Evolutionary conservation across 768 basidiomycete genomes (phyloP), one percentile per base, ranked within the genome.

Genomic region (Podaxis sp.): DNA sequence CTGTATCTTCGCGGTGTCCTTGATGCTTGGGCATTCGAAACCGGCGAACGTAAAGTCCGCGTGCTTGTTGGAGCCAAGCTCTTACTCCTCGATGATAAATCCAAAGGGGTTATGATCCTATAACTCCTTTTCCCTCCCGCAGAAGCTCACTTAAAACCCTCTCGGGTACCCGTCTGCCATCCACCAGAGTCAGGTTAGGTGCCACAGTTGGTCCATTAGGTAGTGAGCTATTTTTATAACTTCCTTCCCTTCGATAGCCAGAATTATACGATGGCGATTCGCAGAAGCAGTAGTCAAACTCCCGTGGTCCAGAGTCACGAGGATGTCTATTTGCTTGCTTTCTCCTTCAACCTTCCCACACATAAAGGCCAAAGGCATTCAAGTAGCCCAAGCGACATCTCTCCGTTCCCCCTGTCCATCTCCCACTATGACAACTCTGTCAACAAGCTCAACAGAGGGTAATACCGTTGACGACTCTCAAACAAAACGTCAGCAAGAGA

Each of bases 1-100:
- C 77, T 86, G 71, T 71, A 74, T 64, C 69, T 88, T 13, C 78
- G 87, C 51, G 80, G 75, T 61, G 66, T 84, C 36, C 71, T 88
- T 51, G 81, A 86, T 68, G 75, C 79, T 13, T 87, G 86, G 80
- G 68, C 68, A 24, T 83, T 78, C 67, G 63, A 69, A 38, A 62
- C 55, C 12, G 65, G 39, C 11, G 63, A 64, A 11, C 15, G 57
- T 42, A 82, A 83, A 67, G 73, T 81, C 63, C 77, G 83, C 63
- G 61, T 82, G 22, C 69, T 87, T 57, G 79, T 77, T 67, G 80
- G 80, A 15, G 79, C 81, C n/a, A 76, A 70, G 64, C 75, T 87
- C 26, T 78, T 76, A 19, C 72, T 85, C 26, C 60, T 85, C 57
- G 82, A 86, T 59, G 80, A 82, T 49, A 67, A 73, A 52, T 80